A percentile compares a stretch with the other conserved stretches of the same genome.
phyloP scores from a whole-genome alignment of 2,329 filamentous ascomycete species.

The Aurifilum marmelostoma region DNA sequence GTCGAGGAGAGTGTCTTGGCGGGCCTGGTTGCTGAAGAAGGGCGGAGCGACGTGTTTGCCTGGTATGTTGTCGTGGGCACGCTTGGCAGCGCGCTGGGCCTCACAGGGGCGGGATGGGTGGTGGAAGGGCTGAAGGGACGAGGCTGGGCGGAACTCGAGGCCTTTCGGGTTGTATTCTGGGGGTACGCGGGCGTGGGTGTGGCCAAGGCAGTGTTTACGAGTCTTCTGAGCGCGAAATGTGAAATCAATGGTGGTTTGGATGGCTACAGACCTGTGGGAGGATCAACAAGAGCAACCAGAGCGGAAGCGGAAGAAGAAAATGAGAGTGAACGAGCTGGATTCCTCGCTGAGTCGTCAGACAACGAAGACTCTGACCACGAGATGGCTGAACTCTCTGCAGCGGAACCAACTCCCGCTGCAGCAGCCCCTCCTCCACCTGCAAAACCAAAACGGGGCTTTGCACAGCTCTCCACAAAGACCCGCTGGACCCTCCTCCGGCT shows the following conservation, averaged over 20 bases:
- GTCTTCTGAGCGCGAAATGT: constrained; percentile 46
- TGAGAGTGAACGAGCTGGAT: constrained; percentile 27
- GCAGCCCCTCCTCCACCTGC: not conserved
- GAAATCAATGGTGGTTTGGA: constrained; percentile 31
- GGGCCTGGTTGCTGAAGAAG: constrained; percentile 52
- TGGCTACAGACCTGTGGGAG: constrained; percentile 46
- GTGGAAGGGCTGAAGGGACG: constrained; percentile 52
- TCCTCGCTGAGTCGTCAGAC: constrained; percentile 6
- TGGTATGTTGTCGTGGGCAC: constrained; percentile 65
- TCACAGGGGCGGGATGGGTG: constrained; percentile 62
- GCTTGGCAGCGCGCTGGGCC: constrained; percentile 63
- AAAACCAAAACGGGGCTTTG: constrained; percentile 24
- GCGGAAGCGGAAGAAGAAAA: constrained; percentile 34
- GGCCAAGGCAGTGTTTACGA: constrained; percentile 57
- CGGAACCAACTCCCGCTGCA: not conserved
- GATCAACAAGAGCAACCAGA: not conserved
- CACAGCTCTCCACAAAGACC: constrained; percentile 13
- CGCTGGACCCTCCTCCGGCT: constrained; percentile 54
- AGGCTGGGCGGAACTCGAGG: constrained; percentile 48
- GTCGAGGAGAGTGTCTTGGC: constrained; percentile 65
- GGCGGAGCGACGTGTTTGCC: constrained; percentile 60
- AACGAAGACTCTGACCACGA: not conserved
- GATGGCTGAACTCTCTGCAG: not conserved
- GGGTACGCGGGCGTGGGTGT: constrained; percentile 60
- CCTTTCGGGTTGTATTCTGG: constrained; percentile 61